Evolutionary conservation across 108 stramenopile species (phyloP).

Genomic region (Seminavis robusta): DNA sequence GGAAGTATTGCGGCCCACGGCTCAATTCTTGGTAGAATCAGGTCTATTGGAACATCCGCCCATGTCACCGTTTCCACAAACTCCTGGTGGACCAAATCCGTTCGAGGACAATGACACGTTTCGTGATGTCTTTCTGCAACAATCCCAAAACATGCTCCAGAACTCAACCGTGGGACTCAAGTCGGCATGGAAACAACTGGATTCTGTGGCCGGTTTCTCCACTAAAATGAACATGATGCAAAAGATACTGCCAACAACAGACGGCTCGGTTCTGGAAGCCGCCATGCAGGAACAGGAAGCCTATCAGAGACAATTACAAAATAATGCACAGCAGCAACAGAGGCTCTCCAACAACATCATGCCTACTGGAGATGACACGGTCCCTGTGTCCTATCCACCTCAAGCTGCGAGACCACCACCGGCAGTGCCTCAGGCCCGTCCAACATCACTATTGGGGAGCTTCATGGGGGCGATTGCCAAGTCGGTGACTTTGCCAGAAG

Average conservation of each 20-base stretch:
- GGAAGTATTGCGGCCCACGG: too few relatives aligned
- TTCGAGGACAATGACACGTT: slow-evolving; percentile 34
- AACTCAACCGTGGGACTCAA: slow-evolving; percentile 31
- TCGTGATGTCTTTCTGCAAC: slow-evolving; percentile 53
- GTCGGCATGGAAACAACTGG: slow-evolving; percentile 43
- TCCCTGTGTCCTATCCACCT: neutral
- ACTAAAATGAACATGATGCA: too few relatives aligned
- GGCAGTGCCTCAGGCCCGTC: slow-evolving; percentile 22
- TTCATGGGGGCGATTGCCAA: slow-evolving; percentile 61
- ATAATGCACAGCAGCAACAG: slow-evolving; percentile 6
- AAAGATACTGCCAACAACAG: neutral
- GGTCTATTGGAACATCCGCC: too few relatives aligned
- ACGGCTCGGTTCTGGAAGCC: neutral
- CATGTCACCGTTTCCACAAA: too few relatives aligned
- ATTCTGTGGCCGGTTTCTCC: slow-evolving; percentile 19
- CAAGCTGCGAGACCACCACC: slow-evolving; percentile 7
- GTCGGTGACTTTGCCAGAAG: slow-evolving; percentile 61
- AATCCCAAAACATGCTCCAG: slow-evolving; percentile 22
- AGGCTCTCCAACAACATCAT: neutral
- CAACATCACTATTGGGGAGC: slow-evolving; percentile 72
- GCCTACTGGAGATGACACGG: neutral
- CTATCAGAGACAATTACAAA: slow-evolving; percentile 7
- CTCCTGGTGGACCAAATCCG: slow-evolving; percentile 13
- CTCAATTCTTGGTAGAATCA: too few relatives aligned
- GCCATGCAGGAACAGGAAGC: neutral